Base-by-base conservation (phyloP, 805 yeast genomes). In the Cyberlindnera mycetangii region DNA sequence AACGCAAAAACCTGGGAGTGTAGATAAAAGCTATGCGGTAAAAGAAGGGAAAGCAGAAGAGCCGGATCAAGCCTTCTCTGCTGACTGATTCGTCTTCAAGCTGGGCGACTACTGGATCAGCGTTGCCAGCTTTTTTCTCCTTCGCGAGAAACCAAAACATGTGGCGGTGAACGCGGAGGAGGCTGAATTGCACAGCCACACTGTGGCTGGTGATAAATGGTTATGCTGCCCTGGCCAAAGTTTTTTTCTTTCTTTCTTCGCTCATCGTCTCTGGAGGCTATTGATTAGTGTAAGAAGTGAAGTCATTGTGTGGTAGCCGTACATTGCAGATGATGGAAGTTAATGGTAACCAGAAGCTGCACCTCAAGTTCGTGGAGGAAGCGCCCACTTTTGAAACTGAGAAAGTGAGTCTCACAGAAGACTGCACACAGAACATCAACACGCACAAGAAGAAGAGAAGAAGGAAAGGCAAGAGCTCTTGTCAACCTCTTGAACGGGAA, bases 401-500 rank as follows among this genome's bases (percentile, higher is more conserved):
- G 12, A 35, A 21, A 10, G 17, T 11, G 8, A 2, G 36, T 20
- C 22, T 7, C 12, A 21, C 30, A 15, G 31, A 34, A 18, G 37
- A 34, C 37, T 7, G 16, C 30, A 8, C 20, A 4, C 36, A 3
- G 22, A 14, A 12, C 44, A 37, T 12, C 32, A 42, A 12, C 16
- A 19, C 21, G 24, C 40, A 46, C 25, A 52, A 48, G 45, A 54
- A 44, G 47, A 52, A 44, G 40, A 54, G 49, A 44, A 52, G 45
- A 38, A 50, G 49, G 31, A 50, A 47, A 24, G 41, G 31, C 25
- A 39, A 32, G 33, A 15, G 24, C 15, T 12, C 28, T 6, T 7
- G 24, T 8, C 19, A 10, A 16, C 10, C 6, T 19, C 10, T 17
- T n/a, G 12, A 12, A 20, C 30, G 32, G 25, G 5, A 34, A n/a